phyloP scores from a whole-genome alignment of 164 flowering plant species.

The Hamamelis virginiana region DNA sequence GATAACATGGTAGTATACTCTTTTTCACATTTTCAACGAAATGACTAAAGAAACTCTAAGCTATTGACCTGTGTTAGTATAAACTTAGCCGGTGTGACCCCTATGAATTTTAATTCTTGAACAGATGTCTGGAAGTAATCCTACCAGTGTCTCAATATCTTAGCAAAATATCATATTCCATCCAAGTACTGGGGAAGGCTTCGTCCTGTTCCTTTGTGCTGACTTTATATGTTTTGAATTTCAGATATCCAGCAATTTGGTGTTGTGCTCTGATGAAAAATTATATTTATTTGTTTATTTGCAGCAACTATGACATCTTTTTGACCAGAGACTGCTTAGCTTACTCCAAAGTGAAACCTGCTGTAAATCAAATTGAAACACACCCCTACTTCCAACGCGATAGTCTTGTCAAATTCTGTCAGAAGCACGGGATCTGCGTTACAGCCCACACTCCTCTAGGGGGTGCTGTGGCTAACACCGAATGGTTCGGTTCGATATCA shows the following conservation, averaged over 20 bases:
- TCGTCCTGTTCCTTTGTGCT: no score
- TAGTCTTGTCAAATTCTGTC: conserved; percentile 86
- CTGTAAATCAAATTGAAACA: conserved; percentile 91
- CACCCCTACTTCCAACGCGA: conserved; percentile 97
- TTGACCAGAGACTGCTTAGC: conserved; percentile 93
- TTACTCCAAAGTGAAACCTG: conserved; percentile 90
- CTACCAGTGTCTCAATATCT: no score
- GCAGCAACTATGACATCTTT: conserved; percentile 92
- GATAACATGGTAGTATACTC: neutral
- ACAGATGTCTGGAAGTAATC: no score
- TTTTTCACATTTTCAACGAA: no score
- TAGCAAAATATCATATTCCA: no score
- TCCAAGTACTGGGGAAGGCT: no score
- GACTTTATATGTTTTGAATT: neutral
- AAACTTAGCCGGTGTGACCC: no score
- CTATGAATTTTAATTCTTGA: no score
- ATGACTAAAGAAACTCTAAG: no score
- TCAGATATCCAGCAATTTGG: neutral
- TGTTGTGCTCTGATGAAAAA: conserved; percentile 5
- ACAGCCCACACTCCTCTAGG: conserved; percentile 95
- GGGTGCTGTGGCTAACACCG: conserved; percentile 76
- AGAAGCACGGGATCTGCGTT: conserved; percentile 83
- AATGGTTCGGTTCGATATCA: conserved; percentile 86
- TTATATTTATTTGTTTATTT: conserved; percentile 6
- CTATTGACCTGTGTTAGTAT: no score